Percentiles rank a stretch among this genome's conserved stretches.
These are phyloP conservation scores for Nakataea oryzae DNA, from an alignment of 2,329 filamentous ascomycete genomes.

Conservation along the genomic window DNA sequence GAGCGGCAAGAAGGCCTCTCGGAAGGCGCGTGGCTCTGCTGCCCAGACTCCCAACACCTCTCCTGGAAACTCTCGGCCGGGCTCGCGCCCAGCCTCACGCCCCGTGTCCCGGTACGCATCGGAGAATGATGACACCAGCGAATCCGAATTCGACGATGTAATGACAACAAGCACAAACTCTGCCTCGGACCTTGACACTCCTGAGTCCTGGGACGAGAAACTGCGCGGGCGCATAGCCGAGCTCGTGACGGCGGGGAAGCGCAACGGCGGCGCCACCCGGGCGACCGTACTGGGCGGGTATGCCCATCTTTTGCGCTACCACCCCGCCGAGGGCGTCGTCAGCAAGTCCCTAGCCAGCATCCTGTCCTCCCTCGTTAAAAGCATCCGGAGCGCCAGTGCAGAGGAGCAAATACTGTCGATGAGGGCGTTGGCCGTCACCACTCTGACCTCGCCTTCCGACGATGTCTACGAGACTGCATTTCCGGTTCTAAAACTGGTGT, in stretches of 20 bases:
- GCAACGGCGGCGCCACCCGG: slow-evolving; percentile 61
- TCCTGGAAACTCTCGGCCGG: slow-evolving; percentile 43
- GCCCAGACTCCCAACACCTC: slow-evolving; percentile 47
- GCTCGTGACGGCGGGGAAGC: slow-evolving; percentile 61
- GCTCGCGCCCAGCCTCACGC: slow-evolving; percentile 49
- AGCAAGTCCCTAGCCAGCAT: slow-evolving; percentile 49
- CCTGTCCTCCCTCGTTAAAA: slow-evolving; percentile 55
- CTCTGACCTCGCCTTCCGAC: slow-evolving; percentile 56
- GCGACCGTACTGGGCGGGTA: slow-evolving; percentile 54
- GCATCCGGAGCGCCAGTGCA: slow-evolving; percentile 55
- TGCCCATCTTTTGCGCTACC: slow-evolving; percentile 54
- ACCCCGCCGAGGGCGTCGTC: slow-evolving; percentile 55
- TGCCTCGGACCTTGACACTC: slow-evolving; percentile 46
- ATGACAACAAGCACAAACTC: slow-evolving; percentile 32
- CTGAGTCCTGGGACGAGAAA: slow-evolving; percentile 43
- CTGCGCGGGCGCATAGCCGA: slow-evolving; percentile 58
- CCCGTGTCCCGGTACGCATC: slow-evolving; percentile 46
- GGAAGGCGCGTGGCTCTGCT: slow-evolving; percentile 54
- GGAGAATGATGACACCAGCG: slow-evolving; percentile 49
- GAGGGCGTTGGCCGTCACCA: slow-evolving; percentile 60
- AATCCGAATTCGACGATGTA: slow-evolving; percentile 36
- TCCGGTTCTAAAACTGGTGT: slow-evolving; percentile 46
- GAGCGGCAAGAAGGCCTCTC: slow-evolving; percentile 62
- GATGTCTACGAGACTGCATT: slow-evolving; percentile 54
- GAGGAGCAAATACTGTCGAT: slow-evolving; percentile 62